Evolutionary conservation across 2,329 filamentous ascomycete species (phyloP).

Genomic region (Aspergillus niger): DNA sequence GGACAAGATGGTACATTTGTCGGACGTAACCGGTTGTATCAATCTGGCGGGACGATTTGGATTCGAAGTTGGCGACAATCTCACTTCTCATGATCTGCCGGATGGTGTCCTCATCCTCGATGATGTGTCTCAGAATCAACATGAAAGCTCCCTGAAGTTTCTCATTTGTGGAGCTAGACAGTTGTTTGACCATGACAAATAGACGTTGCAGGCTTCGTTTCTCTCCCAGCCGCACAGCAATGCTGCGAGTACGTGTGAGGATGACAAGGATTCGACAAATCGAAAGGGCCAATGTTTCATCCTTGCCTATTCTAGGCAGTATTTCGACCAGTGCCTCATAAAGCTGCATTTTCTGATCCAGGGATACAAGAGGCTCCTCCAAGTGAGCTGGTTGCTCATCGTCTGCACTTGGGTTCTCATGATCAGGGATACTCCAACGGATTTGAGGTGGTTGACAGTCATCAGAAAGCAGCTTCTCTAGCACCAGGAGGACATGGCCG

Average conservation of each 20-base stretch:
- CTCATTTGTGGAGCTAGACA: conserved; percentile 75
- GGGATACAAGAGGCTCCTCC: conserved; percentile 63
- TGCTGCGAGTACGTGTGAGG: conserved; percentile 73
- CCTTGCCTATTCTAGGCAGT: conserved; percentile 82
- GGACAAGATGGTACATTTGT: conserved; percentile 73
- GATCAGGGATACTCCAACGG: conserved; percentile 64
- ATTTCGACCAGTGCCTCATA: conserved; percentile 79
- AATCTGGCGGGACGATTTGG: conserved; percentile 55
- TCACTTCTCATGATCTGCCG: conserved; percentile 91
- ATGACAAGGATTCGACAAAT: conserved; percentile 83
- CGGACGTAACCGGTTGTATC: conserved; percentile 76
- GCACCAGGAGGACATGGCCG: conserved; percentile 81
- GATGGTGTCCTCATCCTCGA: conserved; percentile 89
- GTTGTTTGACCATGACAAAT: conserved; percentile 93
- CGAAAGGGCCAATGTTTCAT: conserved; percentile 80
- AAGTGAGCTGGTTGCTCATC: conserved; percentile 59
- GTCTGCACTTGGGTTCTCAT: conserved; percentile 50
- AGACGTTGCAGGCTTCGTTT: conserved; percentile 86
- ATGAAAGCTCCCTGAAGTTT: conserved; percentile 76
- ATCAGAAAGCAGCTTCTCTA: conserved; percentile 87
- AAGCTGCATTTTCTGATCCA: conserved; percentile 68
- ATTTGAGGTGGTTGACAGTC: conserved; percentile 79
- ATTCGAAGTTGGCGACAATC: conserved; percentile 76
- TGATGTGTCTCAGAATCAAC: conserved; percentile 84
- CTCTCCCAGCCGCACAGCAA: conserved; percentile 77